Base-by-base conservation (phyloP, 805 yeast genomes). In the Maudiozyma pseudohumilis region DNA sequence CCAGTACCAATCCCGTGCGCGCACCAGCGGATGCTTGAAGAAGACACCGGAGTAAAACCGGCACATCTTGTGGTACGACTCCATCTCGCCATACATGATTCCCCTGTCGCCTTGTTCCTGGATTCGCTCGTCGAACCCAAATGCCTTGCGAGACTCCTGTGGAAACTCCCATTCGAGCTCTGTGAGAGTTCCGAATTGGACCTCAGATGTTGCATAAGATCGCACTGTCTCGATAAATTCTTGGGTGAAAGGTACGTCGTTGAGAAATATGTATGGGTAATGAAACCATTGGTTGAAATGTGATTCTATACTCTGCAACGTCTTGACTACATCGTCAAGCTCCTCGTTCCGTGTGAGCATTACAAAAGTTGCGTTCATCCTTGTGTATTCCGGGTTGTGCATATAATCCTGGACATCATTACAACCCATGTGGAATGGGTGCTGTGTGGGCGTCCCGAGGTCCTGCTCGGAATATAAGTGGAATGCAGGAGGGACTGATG, bases 221-320 rank as follows among this genome's bases (percentile, higher is more conserved):
- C 47, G 38, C 0, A 86, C 79, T 2, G 67, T 61, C 2, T 49
- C 51, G 49, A 71, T 75, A 59, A 92, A 92, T 17, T 75, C 71
- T 3, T 72, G 70, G 18, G 69, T 65, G 50, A 89, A 88, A 13
- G 75, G 77, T 40, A 73, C 87, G 57, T 89, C 85, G 55, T 88
- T 89, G 13, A 92, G 59, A 49, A 92, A 85, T 1, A 86, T 80
- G 80, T 94, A 92, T 0, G 96, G 96, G 55, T 92, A 92, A 47
- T 81, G 72, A 59, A 70, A 92, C 95, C 95, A 87, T 50, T 88
- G 88, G 57, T 89, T 89, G 63, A 88, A 89, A 55, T 81, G 95
- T 19, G 84, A 68, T 55, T 89, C 97, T 39, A 92, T 53, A 3
- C 89, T 76, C 22, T 65, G 60, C 70, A 89, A 77, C 3, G 92